Base-by-base conservation (phyloP, 306 rosid genomes). In the Aeschynomene evenia region DNA sequence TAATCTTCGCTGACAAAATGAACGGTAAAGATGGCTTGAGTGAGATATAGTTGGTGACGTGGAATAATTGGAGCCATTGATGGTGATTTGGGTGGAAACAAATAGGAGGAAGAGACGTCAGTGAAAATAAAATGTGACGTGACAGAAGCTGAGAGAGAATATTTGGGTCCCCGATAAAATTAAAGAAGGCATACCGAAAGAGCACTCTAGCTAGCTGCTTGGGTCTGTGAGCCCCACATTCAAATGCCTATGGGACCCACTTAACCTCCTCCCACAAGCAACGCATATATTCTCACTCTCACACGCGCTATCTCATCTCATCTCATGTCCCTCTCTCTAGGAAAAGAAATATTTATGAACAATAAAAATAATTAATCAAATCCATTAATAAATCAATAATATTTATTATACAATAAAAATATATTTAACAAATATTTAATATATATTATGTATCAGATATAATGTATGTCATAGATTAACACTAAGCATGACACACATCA, bases 131-230 rank as follows among this genome's bases (percentile, higher is more conserved):
- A n/a, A 11, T 4, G 42, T 71, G 86, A 81, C 70, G 39, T 75
- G 90, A 85, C 83, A 73, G 72, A 55, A 59, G 74, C 45, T 37
- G 56, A 62, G n/a, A n/a, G n/a, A n/a, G 58, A 88, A 89, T 86
- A 84, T 89, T 89, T 89, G 81, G 86, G 86, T 78, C 80, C 71
- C 73, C 88, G 88, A 73, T 68, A 82, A n/a, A n/a, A n/a, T n/a
- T n/a, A n/a, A 89, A 84, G 92, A 83, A 75, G 37, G 80, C 79
- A 77, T 79, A 73, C 83, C 88, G 73, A 74, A 82, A 82, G 89
- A 80, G 80, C 89, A 84, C 86, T 80, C 91, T 66, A 63, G n/a
- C n/a, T n/a, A n/a, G n/a, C n/a, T n/a, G n/a, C 65, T 59, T 23
- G 61, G 9, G 77, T n/a, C n/a, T n/a, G n/a, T n/a, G 43, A 86